Base-by-base conservation (phyloP, 2,329 filamentous ascomycete species). In the Rugonectria rugulosa region DNA sequence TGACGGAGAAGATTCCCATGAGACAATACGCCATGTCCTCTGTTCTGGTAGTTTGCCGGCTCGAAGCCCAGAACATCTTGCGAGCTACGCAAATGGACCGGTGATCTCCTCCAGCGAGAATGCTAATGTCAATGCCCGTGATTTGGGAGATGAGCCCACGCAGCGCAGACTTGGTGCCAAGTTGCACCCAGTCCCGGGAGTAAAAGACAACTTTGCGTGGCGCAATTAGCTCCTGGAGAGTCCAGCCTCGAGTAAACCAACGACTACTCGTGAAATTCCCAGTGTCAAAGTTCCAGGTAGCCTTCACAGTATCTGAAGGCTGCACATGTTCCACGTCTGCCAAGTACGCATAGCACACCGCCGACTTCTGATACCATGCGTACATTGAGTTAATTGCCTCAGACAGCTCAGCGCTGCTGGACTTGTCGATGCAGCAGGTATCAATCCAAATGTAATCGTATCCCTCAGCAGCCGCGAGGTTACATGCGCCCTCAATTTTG, bases 371-470 rank as follows among this genome's bases (percentile, higher is more conserved):
- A 20, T 57, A 54, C 54, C 54, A 54, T 11, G 37, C 17, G 14
- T 32, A 57, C 49, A 57, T 57, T 5, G 42, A 56, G 32, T 56
- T 56, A 10, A 56, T 56, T 7, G 48, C 48, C 24, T 56, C 53
- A 1, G 42, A 44, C 11, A 57, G 14, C 19, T 57, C 54, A 10
- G 54, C 43, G n/a, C 54, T 57, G 44, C 43, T 53, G 5, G 37
- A 38, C 20, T 57, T 57, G 43, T 57, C 54, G 26, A 57, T 57
- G 27, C 54, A 57, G 17, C 49, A 53, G 1, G 54, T 57, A 17
- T 57, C 54, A 5, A 54, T 20, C 54, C 54, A 57, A 7, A 53
- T 23, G n/a, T 40, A 57, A 2, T 49, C 32, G n/a, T 48, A 27
- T 3, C 27, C 43, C 6, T 53, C 50, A 2, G 19, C 11, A 1